Base-by-base conservation (phyloP, 164 flowering plant genomes). In the Saururus chinensis region DNA sequence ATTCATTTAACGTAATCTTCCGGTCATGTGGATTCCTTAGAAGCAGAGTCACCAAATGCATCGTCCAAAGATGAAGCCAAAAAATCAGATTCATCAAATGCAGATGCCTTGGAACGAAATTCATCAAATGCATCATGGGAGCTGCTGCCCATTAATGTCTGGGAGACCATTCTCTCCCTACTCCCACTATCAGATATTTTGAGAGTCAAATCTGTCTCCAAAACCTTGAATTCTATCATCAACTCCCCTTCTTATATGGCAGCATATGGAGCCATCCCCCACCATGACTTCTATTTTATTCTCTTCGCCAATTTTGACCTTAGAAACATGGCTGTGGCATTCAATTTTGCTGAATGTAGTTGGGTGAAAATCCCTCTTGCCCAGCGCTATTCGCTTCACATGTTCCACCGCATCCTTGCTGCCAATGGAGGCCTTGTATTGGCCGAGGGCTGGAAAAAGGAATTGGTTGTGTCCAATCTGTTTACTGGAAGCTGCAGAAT, bases 351-450 rank as follows among this genome's bases (percentile, higher is more conserved):
- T 5, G 65, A 61, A 12, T 23, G 61, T 51, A 67, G 61, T 45
- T 67, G 70, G 70, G 53, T 67, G 35, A 49, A 49, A 52, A 51
- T 68, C 40, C 30, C 70, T 49, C 66, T 68, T 9, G 49, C 70
- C n/a, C n/a, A n/a, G n/a, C n/a, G n/a, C n/a, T n/a, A 7, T 60
- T 48, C 16, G 21, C 56, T 25, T 68, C 62, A 37, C 40, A 66
- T 63, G 62, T 61, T 25, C 58, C 49, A 21, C 71, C 71, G 0
- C 51, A 52, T 57, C 40, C 71, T 35, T 68, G 62, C 53, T 68
- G 66, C 70, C 22, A 48, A 40, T 49, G 70, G 61, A 1, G 51
- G 65, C 9, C 71, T 68, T 16, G 66, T 68, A 20, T 23, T 68
- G 37, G 71, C 71, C 7, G 71, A 61, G 40, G 62, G 62, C 42